Percentiles rank a stretch among this genome's conserved stretches.
These are phyloP conservation scores for Candida pini DNA, from an alignment of 805 yeast genomes.

Conservation along the genomic window DNA sequence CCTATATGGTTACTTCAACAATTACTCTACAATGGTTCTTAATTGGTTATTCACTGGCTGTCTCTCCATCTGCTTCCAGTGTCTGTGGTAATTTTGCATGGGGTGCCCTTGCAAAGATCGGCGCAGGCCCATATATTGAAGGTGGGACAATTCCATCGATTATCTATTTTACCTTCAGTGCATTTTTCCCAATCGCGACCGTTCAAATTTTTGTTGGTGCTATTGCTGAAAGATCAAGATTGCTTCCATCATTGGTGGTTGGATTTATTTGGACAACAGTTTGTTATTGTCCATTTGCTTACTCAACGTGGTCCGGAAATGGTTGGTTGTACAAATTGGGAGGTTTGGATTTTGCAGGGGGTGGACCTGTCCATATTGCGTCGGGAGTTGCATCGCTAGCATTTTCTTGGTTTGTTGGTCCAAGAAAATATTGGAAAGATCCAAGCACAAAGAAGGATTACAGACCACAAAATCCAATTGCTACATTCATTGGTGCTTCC, in stretches of 20 bases:
- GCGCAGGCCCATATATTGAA: constrained; percentile 35
- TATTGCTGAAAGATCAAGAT: constrained; percentile 38
- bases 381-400: constrained; percentile 38
- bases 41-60: constrained; percentile 41
- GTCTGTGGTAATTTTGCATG: constrained; percentile 32
- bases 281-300: constrained; percentile 42
- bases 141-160: constrained; percentile 47
- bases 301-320: constrained; percentile 40
- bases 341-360: constrained; percentile 44
- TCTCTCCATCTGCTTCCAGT: constrained; percentile 27
- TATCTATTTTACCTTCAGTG: constrained; percentile 38
- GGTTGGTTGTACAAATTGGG: constrained; percentile 42
- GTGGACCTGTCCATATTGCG: constrained; percentile 45
- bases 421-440: constrained; percentile 30
- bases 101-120: constrained; percentile 36
- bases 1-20: constrained; percentile 35
- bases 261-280: constrained; percentile 37
- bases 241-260: constrained; percentile 36
- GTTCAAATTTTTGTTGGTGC: constrained; percentile 43
- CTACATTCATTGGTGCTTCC: constrained; percentile 39
- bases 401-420: constrained; percentile 39
- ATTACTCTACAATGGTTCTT: constrained; percentile 39
- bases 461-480: constrained; percentile 32
- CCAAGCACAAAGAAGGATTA: constrained; percentile 25
- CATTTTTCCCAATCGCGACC: constrained; percentile 43